These are phyloP conservation scores for Hyaloscypha hepaticicola DNA, from an alignment of 495 filamentous ascomycete genomes.

Conservation along the genomic window DNA sequence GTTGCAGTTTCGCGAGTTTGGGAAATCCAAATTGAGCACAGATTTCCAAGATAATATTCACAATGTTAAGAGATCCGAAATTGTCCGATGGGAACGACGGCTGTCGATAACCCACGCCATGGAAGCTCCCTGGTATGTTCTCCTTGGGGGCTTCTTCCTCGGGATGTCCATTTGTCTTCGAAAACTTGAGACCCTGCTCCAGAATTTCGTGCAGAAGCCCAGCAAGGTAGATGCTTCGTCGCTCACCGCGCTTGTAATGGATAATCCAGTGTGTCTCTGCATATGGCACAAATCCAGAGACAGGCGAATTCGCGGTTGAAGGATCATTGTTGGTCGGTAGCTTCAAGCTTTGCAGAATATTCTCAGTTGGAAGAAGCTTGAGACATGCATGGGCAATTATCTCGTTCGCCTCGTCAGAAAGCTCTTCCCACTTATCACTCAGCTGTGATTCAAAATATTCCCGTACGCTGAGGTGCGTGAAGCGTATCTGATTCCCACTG, in stretches of 20 bases:
- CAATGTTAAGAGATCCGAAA: not conserved
- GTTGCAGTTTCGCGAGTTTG: not conserved
- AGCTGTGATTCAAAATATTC: not conserved
- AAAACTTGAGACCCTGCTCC: not conserved
- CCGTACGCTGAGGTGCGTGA: not conserved
- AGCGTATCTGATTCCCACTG: not conserved
- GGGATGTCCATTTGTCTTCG: not conserved
- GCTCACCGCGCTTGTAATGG: constrained; percentile 1
- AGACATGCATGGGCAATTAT: constrained; percentile 6
- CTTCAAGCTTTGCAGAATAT: constrained; percentile 2
- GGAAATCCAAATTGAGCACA: constrained; percentile 8
- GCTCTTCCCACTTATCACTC: not conserved
- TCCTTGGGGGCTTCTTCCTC: not conserved
- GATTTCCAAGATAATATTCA: not conserved
- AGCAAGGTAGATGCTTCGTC: not conserved
- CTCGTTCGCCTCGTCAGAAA: constrained; percentile 9
- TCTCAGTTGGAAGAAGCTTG: not conserved
- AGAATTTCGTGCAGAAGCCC: not conserved
- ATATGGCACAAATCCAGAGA: not conserved
- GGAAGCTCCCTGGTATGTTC: not conserved
- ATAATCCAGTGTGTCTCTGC: not conserved
- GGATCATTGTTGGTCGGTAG: not conserved
- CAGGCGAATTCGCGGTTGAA: not conserved
- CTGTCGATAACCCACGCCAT: not conserved
- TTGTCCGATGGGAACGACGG: not conserved